Percentiles rank a stretch among this genome's conserved stretches.
phyloP scores from a whole-genome alignment of 352 stramenopile genomes.

The Pythium utonaiense region DNA sequence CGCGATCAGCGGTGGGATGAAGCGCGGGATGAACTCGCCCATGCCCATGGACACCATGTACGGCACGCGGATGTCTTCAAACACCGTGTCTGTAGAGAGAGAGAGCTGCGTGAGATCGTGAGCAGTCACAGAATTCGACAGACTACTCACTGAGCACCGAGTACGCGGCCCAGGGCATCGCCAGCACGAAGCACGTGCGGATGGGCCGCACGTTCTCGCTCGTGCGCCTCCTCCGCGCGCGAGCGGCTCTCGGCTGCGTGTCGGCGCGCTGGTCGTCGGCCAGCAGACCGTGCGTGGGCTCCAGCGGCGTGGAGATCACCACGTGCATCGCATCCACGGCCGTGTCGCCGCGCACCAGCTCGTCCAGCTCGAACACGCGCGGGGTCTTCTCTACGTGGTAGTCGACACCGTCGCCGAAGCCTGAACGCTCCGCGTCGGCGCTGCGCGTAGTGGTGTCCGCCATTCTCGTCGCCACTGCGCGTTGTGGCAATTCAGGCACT shows the following conservation, averaged over 20 bases:
- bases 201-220: slow-evolving; percentile 12
- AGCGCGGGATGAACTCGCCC: slow-evolving; percentile 49
- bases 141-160: slow-evolving; percentile 51
- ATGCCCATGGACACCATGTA: slow-evolving; percentile 77
- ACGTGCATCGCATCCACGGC: neutral
- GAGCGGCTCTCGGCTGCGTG: neutral
- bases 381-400: slow-evolving; percentile 11
- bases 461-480: neutral
- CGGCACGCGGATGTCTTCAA: slow-evolving; percentile 57
- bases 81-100: slow-evolving; percentile 50
- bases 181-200: slow-evolving; percentile 62
- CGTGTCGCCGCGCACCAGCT: neutral
- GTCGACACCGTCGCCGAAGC: neutral
- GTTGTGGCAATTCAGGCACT: neutral
- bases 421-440: neutral
- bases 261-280: neutral
- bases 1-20: slow-evolving; percentile 56
- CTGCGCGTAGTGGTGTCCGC: neutral
- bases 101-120: neutral
- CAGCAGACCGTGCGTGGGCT: neutral
- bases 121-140: neutral
- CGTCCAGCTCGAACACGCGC: slow-evolving; percentile 3
- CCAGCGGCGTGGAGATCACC: neutral
- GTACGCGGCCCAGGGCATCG: slow-evolving; percentile 71
- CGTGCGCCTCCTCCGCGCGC: slow-evolving; percentile 4